phyloP scores from a whole-genome alignment of 352 stramenopile species.

The Phytopythium montanum region DNA sequence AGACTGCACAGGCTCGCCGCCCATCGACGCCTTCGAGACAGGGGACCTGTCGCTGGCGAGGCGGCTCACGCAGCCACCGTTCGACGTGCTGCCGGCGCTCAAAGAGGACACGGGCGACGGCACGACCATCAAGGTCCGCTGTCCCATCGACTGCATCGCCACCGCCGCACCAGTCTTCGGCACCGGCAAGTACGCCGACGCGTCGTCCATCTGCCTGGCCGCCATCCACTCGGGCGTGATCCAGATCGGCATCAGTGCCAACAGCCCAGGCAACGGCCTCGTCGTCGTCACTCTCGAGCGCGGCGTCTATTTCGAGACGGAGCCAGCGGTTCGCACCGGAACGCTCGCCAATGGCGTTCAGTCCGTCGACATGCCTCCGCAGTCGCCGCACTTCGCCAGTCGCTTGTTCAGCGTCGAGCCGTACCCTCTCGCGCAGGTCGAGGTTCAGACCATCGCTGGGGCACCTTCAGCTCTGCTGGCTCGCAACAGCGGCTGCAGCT shows the following conservation, averaged over 20 bases:
- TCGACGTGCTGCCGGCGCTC: slow-evolving; percentile 21
- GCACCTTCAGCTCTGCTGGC: slow-evolving; percentile 73
- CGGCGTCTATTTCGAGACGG: slow-evolving; percentile 30
- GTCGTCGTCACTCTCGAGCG: slow-evolving; percentile 73
- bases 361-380: slow-evolving; percentile 37
- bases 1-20: slow-evolving; percentile 90
- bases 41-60: slow-evolving; percentile 41
- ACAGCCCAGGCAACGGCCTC: slow-evolving; percentile 27
- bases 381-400: slow-evolving; percentile 22
- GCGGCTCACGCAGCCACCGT: slow-evolving; percentile 14
- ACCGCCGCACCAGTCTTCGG: slow-evolving; percentile 45
- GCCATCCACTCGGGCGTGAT: slow-evolving; percentile 90
- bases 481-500: slow-evolving; percentile 85
- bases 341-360: slow-evolving; percentile 48
- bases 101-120: slow-evolving; percentile 89
- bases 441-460: slow-evolving; percentile 91
- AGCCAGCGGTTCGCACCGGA: slow-evolving; percentile 3
- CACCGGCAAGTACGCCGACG: slow-evolving; percentile 81
- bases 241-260: slow-evolving; percentile 3
- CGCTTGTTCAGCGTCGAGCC: slow-evolving; percentile 53
- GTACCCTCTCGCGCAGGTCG: slow-evolving; percentile 51
- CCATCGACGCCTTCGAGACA: slow-evolving; percentile 79
- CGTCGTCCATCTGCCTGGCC: slow-evolving; percentile 87
- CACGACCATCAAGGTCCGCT: slow-evolving; percentile 82
- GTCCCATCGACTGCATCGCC: slow-evolving; percentile 53